Evolutionary conservation across 1,139 yeast genomes (phyloP).

Genomic region (Groenewaldozyma sp.): DNA sequence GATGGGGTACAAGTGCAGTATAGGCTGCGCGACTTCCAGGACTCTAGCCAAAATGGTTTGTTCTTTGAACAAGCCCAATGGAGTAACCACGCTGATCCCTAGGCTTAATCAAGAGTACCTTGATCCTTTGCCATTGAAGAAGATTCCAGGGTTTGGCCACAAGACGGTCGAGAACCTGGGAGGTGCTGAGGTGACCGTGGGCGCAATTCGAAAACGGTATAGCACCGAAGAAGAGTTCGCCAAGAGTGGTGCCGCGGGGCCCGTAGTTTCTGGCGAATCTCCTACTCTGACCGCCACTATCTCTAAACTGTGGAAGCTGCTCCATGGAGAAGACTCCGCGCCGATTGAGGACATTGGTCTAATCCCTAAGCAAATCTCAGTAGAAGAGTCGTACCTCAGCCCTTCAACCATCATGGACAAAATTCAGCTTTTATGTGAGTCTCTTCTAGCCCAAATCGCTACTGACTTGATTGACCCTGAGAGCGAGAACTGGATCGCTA

Average conservation of each 20-base stretch:
- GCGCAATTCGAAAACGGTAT: conserved; percentile 4
- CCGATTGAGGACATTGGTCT: conserved; percentile 18
- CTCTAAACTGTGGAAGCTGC: conserved; percentile 24
- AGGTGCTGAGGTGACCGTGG: conserved; percentile 1
- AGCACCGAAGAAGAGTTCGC: conserved; percentile 1
- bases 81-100: conserved; percentile 25
- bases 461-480: conserved; percentile 19
- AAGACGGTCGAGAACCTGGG: conserved; percentile 12
- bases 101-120: conserved; percentile 20
- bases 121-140: conserved; percentile 13
- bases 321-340: conserved; percentile 25
- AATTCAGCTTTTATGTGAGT: conserved; percentile 15
- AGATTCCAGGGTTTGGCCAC: conserved; percentile 27
- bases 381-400: conserved; percentile 27
- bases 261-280: neutral
- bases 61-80: conserved; percentile 26
- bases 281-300: conserved; percentile 6
- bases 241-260: conserved; percentile 1
- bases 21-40: conserved; percentile 28
- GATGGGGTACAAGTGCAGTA: conserved; percentile 27
- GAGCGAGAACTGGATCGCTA: conserved; percentile 14
- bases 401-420: conserved; percentile 8
- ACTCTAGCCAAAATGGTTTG: conserved; percentile 29
- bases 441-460: conserved; percentile 19
- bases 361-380: conserved; percentile 26